A percentile compares a stretch with the other conserved stretches of the same genome.
These are phyloP conservation scores for Kluyveromyces sp. DNA, from an alignment of 1,139 yeast species.

Conservation along the genomic window DNA sequence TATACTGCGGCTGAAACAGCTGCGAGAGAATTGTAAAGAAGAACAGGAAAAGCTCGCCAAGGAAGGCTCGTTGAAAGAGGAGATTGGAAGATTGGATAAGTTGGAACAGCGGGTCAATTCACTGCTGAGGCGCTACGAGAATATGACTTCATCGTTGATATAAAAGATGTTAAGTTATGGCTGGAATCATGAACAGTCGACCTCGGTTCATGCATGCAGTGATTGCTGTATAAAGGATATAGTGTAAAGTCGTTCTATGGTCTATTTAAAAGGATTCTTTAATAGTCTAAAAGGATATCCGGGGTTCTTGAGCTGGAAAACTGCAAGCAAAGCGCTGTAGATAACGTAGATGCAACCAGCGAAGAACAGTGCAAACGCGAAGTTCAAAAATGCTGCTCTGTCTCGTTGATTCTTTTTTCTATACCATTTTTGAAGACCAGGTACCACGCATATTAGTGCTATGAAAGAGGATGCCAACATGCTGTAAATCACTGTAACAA, in stretches of 20 bases:
- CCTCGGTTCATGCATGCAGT: neutral
- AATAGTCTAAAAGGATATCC: constrained; percentile 53
- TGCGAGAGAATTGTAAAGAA: constrained; percentile 19
- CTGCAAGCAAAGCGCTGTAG: constrained; percentile 48
- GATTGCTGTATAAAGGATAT: neutral
- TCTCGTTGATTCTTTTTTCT: constrained; percentile 13
- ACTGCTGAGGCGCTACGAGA: constrained; percentile 11
- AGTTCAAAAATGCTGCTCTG: constrained; percentile 35
- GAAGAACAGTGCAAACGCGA: constrained; percentile 40
- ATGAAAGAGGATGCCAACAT: constrained; percentile 45
- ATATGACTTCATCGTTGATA: constrained; percentile 6
- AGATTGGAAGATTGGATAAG: constrained; percentile 9
- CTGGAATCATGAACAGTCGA: neutral
- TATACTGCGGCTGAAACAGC: constrained; percentile 21
- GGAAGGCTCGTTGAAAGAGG: constrained; percentile 8
- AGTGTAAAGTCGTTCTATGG: neutral
- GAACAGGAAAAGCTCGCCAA: constrained; percentile 21
- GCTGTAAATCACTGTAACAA: constrained; percentile 59
- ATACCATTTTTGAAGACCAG: constrained; percentile 37
- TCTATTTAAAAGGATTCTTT: constrained; percentile 23
- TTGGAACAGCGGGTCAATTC: constrained; percentile 14
- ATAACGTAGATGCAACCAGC: constrained; percentile 40
- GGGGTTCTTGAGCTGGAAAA: constrained; percentile 51
- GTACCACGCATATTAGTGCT: constrained; percentile 43
- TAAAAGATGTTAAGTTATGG: too few relatives aligned